Percentiles rank a stretch among this genome's conserved stretches.
Evolutionary conservation across 2,329 filamentous ascomycete species (phyloP).

Genomic region (Bipolaris zeicola): DNA sequence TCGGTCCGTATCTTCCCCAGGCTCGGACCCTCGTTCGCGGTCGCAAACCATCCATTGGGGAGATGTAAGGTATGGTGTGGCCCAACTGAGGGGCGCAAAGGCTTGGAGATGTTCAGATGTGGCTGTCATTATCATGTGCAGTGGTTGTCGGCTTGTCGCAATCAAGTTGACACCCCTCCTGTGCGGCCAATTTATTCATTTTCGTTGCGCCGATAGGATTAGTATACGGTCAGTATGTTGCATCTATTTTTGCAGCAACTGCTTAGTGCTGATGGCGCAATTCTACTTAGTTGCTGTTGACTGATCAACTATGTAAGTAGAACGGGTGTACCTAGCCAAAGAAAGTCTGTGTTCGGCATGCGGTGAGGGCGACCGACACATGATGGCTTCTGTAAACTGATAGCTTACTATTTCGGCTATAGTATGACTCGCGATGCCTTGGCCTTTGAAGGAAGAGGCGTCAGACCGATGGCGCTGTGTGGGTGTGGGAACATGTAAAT

Average conservation of each 20-base stretch:
- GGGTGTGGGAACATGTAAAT: neutral
- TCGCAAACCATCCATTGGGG: constrained; percentile 23
- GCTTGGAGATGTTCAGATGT: constrained; percentile 20
- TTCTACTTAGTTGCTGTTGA: neutral
- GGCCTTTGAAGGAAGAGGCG: neutral
- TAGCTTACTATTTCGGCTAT: neutral
- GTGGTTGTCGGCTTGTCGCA: neutral
- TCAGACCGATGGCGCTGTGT: neutral
- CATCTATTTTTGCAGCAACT: neutral
- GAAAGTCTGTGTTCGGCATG: neutral
- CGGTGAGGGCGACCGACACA: neutral
- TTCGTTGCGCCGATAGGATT: neutral
- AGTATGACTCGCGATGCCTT: neutral
- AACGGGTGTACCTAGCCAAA: neutral
- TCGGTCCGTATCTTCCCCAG: constrained; percentile 16
- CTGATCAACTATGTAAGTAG: neutral
- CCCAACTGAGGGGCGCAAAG: constrained; percentile 32
- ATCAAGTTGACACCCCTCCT: neutral
- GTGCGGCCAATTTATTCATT: neutral
- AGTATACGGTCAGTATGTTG: neutral
- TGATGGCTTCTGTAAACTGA: neutral
- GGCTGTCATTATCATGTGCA: constrained; percentile 12
- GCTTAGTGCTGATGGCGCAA: neutral
- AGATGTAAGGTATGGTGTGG: constrained; percentile 26
- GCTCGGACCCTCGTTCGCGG: constrained; percentile 20